Evolutionary conservation across 352 stramenopile genomes (phyloP).

Genomic region (Phytophthora crassamura): DNA sequence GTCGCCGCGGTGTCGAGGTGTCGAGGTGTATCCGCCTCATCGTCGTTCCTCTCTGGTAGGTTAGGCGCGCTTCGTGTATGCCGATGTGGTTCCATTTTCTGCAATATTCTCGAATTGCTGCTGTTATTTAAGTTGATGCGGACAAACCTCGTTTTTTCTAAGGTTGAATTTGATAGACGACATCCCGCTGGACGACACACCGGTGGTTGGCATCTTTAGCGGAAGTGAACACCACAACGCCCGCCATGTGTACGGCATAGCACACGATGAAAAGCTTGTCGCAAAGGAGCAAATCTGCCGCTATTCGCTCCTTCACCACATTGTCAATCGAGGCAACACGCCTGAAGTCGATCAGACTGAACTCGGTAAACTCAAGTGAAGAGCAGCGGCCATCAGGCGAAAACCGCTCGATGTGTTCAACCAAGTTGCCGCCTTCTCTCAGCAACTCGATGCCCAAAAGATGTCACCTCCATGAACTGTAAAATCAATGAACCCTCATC

Average conservation of each 20-base stretch:
- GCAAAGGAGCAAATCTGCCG: slow-evolving; percentile 10
- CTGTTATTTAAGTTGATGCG: too few species aligned
- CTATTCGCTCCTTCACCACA: slow-evolving; percentile 4
- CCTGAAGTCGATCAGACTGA: slow-evolving; percentile 12
- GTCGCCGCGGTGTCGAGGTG: too few species aligned
- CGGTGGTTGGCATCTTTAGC: not conserved
- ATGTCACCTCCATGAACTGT: not conserved
- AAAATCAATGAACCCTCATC: slow-evolving; percentile 16
- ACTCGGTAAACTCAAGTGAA: slow-evolving; percentile 1
- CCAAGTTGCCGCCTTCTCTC: slow-evolving; percentile 10
- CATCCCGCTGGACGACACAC: not conserved
- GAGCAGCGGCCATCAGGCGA: slow-evolving; percentile 12
- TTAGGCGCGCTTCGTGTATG: not conserved
- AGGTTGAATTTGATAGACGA: slow-evolving; percentile 4
- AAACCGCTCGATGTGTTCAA: slow-evolving; percentile 8
- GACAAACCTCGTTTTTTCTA: not conserved
- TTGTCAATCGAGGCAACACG: slow-evolving; percentile 14
- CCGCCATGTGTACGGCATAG: slow-evolving; percentile 13
- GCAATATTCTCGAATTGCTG: too few species aligned
- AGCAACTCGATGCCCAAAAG: slow-evolving; percentile 17
- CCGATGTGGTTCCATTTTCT: too few species aligned
- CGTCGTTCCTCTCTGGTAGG: too few species aligned
- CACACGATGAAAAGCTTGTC: slow-evolving; percentile 25
- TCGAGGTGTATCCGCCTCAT: too few species aligned
- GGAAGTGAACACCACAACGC: slow-evolving; percentile 24